Evolutionary conservation across 2,329 filamentous ascomycete genomes (phyloP).

Genomic region (Exophiala spinifera): DNA sequence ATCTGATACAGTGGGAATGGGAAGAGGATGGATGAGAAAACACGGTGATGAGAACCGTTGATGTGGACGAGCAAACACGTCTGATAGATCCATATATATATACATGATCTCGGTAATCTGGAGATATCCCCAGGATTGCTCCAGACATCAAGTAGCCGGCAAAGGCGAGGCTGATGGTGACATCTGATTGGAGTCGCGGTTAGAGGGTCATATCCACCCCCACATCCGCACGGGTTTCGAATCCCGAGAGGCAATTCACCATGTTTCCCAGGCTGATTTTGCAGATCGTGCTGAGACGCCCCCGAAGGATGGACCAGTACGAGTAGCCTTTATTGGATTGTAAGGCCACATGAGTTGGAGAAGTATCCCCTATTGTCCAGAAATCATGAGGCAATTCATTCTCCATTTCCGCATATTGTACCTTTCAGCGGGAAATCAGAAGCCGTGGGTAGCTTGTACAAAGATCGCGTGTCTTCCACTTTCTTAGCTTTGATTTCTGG

Average conservation of each 20-base stretch:
- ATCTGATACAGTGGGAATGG: no score
- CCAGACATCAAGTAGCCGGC: background rate
- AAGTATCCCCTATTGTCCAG: no score
- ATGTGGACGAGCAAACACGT: background rate
- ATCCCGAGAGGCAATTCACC: conserved; percentile 12
- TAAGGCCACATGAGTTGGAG: no score
- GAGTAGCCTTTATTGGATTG: no score
- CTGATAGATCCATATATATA: conserved; percentile 1
- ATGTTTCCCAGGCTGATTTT: background rate
- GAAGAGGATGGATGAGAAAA: background rate
- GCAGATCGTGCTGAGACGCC: no score
- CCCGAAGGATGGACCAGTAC: no score
- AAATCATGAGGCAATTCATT: no score
- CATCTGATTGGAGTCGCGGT: conserved; percentile 3
- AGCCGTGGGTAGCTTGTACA: no score
- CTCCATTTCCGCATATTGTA: no score
- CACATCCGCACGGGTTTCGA: conserved; percentile 14
- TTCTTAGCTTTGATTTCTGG: background rate
- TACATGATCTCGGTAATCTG: background rate
- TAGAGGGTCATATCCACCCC: conserved; percentile 4
- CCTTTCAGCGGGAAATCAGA: no score
- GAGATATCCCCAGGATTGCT: background rate
- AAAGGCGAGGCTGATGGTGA: background rate
- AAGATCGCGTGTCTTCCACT: no score
- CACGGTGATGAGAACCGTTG: background rate